Percentiles rank a stretch among this genome's conserved stretches.
Conservation (phyloP, 2,329 filamentous ascomycete genomes). For the Epichloe amarillans region DNA sequence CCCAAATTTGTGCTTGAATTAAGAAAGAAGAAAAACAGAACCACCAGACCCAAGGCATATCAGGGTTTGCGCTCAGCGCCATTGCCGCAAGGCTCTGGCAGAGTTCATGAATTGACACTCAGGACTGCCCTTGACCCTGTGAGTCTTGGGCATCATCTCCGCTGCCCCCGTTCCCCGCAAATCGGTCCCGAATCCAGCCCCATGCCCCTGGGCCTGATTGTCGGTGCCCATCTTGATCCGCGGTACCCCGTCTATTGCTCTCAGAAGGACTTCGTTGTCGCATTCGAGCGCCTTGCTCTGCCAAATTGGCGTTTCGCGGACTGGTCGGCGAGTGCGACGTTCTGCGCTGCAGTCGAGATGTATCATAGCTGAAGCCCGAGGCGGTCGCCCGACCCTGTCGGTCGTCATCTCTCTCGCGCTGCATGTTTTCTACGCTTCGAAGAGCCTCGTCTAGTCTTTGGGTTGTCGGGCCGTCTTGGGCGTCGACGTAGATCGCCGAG, state of each 20-base stretch:
- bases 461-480: constrained; percentile 15
- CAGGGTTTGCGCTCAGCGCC: neutral
- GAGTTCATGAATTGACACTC: constrained; percentile 7
- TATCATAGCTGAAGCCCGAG: constrained; percentile 18
- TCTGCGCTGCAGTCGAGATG: constrained; percentile 22
- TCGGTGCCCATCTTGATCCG: constrained; percentile 18
- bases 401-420: constrained; percentile 13
- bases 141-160: constrained; percentile 14
- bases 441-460: constrained; percentile 17
- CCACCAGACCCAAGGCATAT: neutral
- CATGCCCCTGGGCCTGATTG: constrained; percentile 24
- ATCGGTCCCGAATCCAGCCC: constrained; percentile 31
- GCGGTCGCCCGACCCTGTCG: constrained; percentile 13
- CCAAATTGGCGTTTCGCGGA: constrained; percentile 16
- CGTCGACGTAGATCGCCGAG: constrained; percentile 11
- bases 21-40: neutral
- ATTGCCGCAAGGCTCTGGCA: neutral
- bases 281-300: constrained; percentile 19
- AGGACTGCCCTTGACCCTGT: constrained; percentile 17
- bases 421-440: constrained; percentile 16
- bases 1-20: neutral
- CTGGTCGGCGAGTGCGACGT: constrained; percentile 26
- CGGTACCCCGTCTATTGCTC: constrained; percentile 17
- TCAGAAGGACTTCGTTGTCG: constrained; percentile 27
- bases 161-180: constrained; percentile 17